Evolutionary conservation across 2,329 filamentous ascomycete genomes (phyloP).

Genomic region (Verticillium isaacii): DNA sequence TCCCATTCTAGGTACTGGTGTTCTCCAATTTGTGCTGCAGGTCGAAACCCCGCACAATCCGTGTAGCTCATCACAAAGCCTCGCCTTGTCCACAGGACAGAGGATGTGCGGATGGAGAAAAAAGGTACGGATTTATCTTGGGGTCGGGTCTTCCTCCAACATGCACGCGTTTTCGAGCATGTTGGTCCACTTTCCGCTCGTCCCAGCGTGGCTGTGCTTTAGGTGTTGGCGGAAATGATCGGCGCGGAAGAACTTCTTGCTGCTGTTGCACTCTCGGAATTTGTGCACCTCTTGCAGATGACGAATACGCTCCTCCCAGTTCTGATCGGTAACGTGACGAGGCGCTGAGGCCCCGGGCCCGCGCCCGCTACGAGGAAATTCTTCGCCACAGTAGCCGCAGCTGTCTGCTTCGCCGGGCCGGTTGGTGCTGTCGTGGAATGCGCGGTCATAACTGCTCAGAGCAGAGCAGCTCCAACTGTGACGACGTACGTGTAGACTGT

Average conservation of each 20-base stretch:
- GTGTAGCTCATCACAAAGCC: not conserved
- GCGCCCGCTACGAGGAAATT: constrained; percentile 60
- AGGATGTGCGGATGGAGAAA: not conserved
- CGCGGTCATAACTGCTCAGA: constrained; percentile 69
- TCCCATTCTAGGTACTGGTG: not conserved
- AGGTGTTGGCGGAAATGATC: constrained; percentile 98
- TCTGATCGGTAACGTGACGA: constrained; percentile 63
- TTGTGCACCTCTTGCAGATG: constrained; percentile 93
- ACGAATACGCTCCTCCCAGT: constrained; percentile 82
- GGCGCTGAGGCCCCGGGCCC: constrained; percentile 30
- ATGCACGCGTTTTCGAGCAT: constrained; percentile 96
- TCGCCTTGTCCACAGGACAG: not conserved
- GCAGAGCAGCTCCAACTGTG: constrained; percentile 98
- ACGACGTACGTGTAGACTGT: constrained; percentile 83
- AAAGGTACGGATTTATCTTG: constrained; percentile 21
- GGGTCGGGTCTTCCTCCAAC: constrained; percentile 71
- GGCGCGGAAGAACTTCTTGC: constrained; percentile 96
- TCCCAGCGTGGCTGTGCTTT: constrained; percentile 94
- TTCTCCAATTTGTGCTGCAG: not conserved
- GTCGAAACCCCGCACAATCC: not conserved
- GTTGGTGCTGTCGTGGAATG: constrained; percentile 77
- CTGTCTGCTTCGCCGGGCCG: constrained; percentile 67
- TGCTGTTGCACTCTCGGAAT: constrained; percentile 95
- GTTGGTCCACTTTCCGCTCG: constrained; percentile 98
- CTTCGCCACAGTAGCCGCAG: constrained; percentile 93